Evolutionary conservation across 2,329 filamentous ascomycete species (phyloP).

Genomic region (Sporothrix pseudoabietina): DNA sequence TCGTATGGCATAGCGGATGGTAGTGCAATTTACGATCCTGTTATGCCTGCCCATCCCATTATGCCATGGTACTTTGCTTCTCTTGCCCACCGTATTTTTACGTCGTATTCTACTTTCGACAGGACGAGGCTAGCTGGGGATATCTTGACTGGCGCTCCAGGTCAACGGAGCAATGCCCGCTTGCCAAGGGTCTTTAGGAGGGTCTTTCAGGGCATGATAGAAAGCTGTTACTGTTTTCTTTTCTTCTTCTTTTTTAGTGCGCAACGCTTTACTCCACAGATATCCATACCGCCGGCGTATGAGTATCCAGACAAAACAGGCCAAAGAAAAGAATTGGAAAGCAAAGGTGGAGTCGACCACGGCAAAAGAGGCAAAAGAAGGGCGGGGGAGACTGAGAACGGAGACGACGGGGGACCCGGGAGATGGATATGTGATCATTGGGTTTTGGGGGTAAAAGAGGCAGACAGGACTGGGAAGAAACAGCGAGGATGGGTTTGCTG

Average conservation of each 20-base stretch:
- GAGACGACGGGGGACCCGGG: not conserved
- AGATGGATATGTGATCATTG: not conserved
- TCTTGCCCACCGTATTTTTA: not conserved
- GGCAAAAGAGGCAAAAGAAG: not conserved
- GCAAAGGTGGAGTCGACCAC: not conserved
- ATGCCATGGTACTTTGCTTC: not conserved
- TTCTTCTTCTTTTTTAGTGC: not conserved
- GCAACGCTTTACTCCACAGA: not conserved
- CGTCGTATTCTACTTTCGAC: not conserved
- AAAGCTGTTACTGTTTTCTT: not conserved
- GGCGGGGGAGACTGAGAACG: not conserved
- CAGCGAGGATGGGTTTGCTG: not conserved
- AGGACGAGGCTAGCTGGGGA: constrained; percentile 7
- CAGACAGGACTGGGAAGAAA: not conserved
- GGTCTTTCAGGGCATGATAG: not conserved
- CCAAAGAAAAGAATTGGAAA: not conserved
- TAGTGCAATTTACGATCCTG: constrained; percentile 10
- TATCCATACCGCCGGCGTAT: not conserved
- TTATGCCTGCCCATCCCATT: not conserved
- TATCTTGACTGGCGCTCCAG: not conserved
- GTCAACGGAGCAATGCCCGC: not conserved
- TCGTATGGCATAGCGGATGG: not conserved
- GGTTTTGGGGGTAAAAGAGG: not conserved
- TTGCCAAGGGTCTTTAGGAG: not conserved
- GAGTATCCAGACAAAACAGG: no score